Evolutionary conservation across 495 filamentous ascomycete species (phyloP), one percentile per base, ranked within the genome.

Genomic region (Penicillium alfredii): DNA sequence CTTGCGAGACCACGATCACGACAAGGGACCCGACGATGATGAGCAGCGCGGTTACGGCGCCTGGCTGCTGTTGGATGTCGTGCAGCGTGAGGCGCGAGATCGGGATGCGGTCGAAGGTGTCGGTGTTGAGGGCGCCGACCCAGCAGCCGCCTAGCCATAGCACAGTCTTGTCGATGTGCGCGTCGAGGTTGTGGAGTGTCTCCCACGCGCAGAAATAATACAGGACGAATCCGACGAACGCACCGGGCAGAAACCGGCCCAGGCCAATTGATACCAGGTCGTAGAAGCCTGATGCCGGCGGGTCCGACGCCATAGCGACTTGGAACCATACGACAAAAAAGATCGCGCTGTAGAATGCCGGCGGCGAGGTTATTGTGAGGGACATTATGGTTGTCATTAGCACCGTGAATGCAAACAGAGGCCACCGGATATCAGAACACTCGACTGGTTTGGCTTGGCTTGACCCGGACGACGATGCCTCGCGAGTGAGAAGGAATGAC

Each of bases 61-160:
- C 84, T 1, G 82, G 84, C 45, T 89, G 82, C 42, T 88, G 81
- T 21, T 75, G 47, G 21, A 92, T 66, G 44, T 90, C 86, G 42
- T 82, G 78, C 0, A 72, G 68, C 1, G 82, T 89, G 9, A 92
- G 67, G 12, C 86, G 75, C 26, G 78, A 73, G 49, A 92, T 82
- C 3, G 86, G 86, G 49, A 92, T 83, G 6, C 60, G 61, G 45
- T 86, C 82, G 45, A 92, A 77, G 4, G 86, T 88, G 45, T 85
- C 76, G 38, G 84, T 88, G 24, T 76, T 79, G 20, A 90, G 61
- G 6, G 84, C 81, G 17, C 82, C 84, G 35, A 89, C 68, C 86
- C 86, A 90, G 59, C 77, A 81, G 12, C 69, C 72, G 0, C 80
- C 79, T 5, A 89, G 67, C 83, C 83, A 88, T 16, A 88, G 61